A percentile compares a stretch with the other conserved stretches of the same genome.
phyloP scores from a whole-genome alignment of 2,329 filamentous ascomycete genomes.

The Aspergillus luchuensis region DNA sequence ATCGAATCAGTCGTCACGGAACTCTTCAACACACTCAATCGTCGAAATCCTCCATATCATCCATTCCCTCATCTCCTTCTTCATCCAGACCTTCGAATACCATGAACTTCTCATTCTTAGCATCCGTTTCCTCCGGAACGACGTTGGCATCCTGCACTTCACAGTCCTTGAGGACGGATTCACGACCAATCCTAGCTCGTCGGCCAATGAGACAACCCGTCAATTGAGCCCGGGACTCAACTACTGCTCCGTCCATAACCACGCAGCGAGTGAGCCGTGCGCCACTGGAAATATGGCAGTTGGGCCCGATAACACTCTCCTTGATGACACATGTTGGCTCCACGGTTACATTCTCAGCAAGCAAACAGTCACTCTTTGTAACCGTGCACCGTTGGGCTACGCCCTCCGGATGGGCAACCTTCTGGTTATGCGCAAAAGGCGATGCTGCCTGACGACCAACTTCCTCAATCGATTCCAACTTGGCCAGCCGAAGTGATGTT shows the following conservation, averaged over 20 bases:
- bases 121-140: slow-evolving; percentile 73
- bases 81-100: slow-evolving; percentile 51
- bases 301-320: slow-evolving; percentile 82
- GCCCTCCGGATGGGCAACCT: slow-evolving; percentile 80
- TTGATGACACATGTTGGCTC: slow-evolving; percentile 92
- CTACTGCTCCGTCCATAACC: slow-evolving; percentile 86
- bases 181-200: slow-evolving; percentile 79
- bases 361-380: slow-evolving; percentile 75
- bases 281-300: slow-evolving; percentile 83
- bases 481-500: slow-evolving; percentile 82
- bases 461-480: slow-evolving; percentile 69
- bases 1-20: neutral
- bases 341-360: slow-evolving; percentile 86
- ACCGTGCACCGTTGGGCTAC: slow-evolving; percentile 81
- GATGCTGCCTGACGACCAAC: slow-evolving; percentile 60
- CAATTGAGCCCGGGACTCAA: slow-evolving; percentile 81
- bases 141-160: slow-evolving; percentile 87
- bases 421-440: slow-evolving; percentile 74
- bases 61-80: slow-evolving; percentile 32
- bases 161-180: slow-evolving; percentile 78
- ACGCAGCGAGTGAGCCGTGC: slow-evolving; percentile 84
- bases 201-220: slow-evolving; percentile 86
- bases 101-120: slow-evolving; percentile 66
- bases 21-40: slow-evolving; percentile 4
- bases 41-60: slow-evolving; percentile 34